Evolutionary conservation across 1,284 basidiomycete species (phyloP), one percentile per base, ranked within the genome.

Genomic region (Puccinia horiana): DNA sequence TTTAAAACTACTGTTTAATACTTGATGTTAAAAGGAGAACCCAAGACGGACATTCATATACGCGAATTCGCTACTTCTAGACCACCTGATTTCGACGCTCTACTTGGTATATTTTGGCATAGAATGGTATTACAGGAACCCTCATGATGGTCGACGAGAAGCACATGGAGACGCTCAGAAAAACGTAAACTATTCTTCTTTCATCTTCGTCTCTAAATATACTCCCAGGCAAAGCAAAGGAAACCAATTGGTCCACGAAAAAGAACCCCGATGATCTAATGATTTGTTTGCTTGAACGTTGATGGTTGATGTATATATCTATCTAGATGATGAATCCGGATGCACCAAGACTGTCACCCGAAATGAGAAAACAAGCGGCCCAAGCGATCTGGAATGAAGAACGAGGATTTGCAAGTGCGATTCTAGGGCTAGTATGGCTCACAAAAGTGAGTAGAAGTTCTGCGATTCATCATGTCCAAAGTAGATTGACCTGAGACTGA

Each of bases 61-160:
- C 86, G 93, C 96, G 0, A 95, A 99, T 87, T 88, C 96, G 37
- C 98, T 95, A 88, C 91, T 93, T 81, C 90, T 93, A 76, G 96
- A 99, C 88, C 96, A 99, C 87, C 88, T 97, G 83, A 89, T 99
- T 84, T 93, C 92, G n/a, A 94, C 95, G 0, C 89, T 92, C 6
- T 98, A 95, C 93, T 95, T 94, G 42, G 90, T 93, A 76, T 92
- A 93, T 86, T 99, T 99, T 85, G 93, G 92, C 69, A 90, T 94
- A 61, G 88, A 91, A 65, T 98, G 95, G 93, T 98, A 94, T 93
- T 89, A 92, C 78, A 93, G 92, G 87, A 93, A 92, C 0, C 92
- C 94, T 0, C 96, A 99, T 86, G 95, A 98, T 85, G 96, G 95
- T 8, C 89, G 89, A 54, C 91, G 91, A 6, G 90, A 91, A 61